A percentile compares a stretch with the other conserved stretches of the same genome.
Evolutionary conservation across 2,329 filamentous ascomycete species (phyloP).

Genomic region (Alternaria novae-zelandiae): DNA sequence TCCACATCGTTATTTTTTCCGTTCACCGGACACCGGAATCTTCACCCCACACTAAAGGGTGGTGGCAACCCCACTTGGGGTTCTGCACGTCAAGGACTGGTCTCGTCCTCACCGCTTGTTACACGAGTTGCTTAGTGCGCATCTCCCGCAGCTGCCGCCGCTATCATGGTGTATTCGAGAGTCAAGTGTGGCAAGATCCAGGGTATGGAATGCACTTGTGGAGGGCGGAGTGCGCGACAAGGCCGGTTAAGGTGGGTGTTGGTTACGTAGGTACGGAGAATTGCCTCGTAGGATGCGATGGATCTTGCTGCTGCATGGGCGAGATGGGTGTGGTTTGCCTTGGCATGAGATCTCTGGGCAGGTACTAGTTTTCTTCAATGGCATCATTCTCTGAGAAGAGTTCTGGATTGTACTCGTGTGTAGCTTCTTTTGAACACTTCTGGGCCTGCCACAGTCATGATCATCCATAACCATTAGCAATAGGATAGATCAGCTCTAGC

Average conservation of each 20-base stretch:
- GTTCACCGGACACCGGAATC: constrained; percentile 12
- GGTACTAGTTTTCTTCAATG: neutral
- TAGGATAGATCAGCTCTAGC: neutral
- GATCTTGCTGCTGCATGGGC: neutral
- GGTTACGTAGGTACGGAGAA: neutral
- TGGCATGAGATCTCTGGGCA: neutral
- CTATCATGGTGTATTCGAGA: neutral
- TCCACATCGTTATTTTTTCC: neutral
- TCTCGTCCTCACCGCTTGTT: constrained; percentile 15
- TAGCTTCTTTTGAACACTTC: neutral
- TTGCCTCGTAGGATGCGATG: neutral
- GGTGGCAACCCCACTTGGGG: neutral
- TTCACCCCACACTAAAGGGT: constrained; percentile 3
- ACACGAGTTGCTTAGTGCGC: constrained; percentile 6
- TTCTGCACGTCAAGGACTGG: neutral
- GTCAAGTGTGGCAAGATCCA: neutral
- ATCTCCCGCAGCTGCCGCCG: constrained; percentile 9
- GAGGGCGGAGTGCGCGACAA: constrained; percentile 1
- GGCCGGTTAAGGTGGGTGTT: neutral
- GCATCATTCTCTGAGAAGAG: neutral
- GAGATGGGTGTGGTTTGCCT: neutral
- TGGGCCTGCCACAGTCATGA: neutral
- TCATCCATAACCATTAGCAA: neutral
- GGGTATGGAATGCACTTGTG: neutral
- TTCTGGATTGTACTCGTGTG: neutral